phyloP scores from a whole-genome alignment of 2,329 filamentous ascomycete species.

The Drechslerella dactyloides region DNA sequence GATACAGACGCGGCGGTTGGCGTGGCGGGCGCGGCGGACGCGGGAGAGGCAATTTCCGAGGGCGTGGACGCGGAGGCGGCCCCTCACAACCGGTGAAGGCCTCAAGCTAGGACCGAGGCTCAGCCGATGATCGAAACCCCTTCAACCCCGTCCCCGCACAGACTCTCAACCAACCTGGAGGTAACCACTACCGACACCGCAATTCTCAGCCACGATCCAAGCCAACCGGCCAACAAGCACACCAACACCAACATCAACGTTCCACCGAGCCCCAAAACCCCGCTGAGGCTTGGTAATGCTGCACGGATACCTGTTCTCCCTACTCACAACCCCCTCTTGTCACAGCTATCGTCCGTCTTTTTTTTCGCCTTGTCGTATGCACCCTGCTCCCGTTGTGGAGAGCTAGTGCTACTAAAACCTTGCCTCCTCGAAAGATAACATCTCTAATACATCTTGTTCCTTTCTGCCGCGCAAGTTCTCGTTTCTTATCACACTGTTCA shows the following conservation, averaged over 20 bases:
- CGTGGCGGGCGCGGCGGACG: constrained; percentile 77
- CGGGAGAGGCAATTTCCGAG: constrained; percentile 59
- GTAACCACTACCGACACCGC: neutral
- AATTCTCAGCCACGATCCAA: neutral
- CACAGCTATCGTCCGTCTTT: too few species aligned
- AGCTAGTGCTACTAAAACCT: too few species aligned
- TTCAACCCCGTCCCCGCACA: neutral
- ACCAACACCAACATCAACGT: neutral
- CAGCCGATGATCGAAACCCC: constrained; percentile 9
- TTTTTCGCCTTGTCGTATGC: too few species aligned
- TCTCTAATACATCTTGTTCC: too few species aligned
- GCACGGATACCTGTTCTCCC: too few species aligned
- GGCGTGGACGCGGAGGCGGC: constrained; percentile 60
- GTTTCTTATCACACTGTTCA: too few species aligned
- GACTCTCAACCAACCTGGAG: neutral
- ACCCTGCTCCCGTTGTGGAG: too few species aligned
- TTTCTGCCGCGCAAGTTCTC: too few species aligned
- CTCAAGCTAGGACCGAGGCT: constrained; percentile 25
- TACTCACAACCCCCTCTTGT: too few species aligned
- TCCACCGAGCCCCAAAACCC: neutral
- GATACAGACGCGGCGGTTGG: constrained; percentile 72
- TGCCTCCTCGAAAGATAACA: too few species aligned
- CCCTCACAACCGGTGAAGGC: constrained; percentile 55
- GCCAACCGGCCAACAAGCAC: neutral
- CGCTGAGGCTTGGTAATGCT: too few species aligned